Percentiles rank a stretch among this genome's conserved stretches.
Conservation (phyloP, 306 rosid genomes). For the Fragaria ananassa region DNA sequence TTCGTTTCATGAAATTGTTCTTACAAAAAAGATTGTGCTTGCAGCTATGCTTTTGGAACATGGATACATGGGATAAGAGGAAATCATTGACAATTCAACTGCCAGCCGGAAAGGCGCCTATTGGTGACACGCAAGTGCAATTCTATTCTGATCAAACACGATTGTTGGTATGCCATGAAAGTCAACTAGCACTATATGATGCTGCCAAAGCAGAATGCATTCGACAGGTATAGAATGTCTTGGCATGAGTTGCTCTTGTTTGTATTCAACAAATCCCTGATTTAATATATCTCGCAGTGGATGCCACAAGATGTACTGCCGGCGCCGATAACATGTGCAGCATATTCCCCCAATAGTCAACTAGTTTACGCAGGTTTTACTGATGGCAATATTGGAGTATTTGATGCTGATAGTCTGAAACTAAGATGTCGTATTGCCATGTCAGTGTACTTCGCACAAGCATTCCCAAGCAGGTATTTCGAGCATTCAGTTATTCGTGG, state of each 20-base stretch:
- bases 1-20: neutral
- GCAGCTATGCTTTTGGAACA: constrained; percentile 56
- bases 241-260: constrained; percentile 15
- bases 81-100: constrained; percentile 43
- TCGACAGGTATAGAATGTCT: constrained; percentile 39
- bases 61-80: constrained; percentile 53
- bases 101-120: constrained; percentile 49
- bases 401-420: constrained; percentile 65
- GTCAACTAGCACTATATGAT: constrained; percentile 57
- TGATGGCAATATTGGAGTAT: constrained; percentile 63
- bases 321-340: constrained; percentile 56
- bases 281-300: constrained; percentile 46
- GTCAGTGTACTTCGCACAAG: constrained; percentile 46
- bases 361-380: constrained; percentile 51
- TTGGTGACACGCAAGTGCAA: constrained; percentile 64
- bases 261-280: neutral
- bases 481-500: neutral
- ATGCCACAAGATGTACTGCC: constrained; percentile 56
- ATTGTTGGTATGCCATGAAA: constrained; percentile 51
- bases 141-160: constrained; percentile 52
- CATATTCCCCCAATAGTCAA: constrained; percentile 60
- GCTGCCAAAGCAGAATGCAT: constrained; percentile 50
- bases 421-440: constrained; percentile 64
- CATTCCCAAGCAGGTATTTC: constrained; percentile 30
- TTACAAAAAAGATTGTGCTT: neutral